A percentile compares a stretch with the other conserved stretches of the same genome.
These are phyloP conservation scores for Lodderomyces pseudojiufengensis DNA, from an alignment of 1,139 yeast genomes.

Conservation along the genomic window DNA sequence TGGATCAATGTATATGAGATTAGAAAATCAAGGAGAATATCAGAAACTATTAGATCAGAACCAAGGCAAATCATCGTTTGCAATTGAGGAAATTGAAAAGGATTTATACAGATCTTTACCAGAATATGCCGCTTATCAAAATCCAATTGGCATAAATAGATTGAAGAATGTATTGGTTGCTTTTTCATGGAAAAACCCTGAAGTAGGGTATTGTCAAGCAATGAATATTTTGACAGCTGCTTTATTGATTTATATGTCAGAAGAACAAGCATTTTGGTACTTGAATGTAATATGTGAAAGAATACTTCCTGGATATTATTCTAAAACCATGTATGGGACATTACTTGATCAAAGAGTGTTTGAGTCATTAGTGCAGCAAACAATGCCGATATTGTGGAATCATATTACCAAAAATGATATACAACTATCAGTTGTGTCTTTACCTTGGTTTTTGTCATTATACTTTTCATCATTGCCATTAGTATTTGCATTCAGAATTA, in stretches of 20 bases:
- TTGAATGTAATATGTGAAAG: slow-evolving; percentile 77
- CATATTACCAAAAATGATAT: slow-evolving; percentile 79
- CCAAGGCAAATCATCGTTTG: slow-evolving; percentile 64
- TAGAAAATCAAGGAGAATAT: slow-evolving; percentile 62
- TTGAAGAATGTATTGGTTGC: slow-evolving; percentile 87
- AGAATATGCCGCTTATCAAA: slow-evolving; percentile 92
- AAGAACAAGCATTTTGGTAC: slow-evolving; percentile 97
- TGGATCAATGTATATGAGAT: slow-evolving; percentile 78
- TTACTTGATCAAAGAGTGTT: slow-evolving; percentile 89
- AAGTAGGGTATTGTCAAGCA: slow-evolving; percentile 97
- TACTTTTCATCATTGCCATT: slow-evolving; percentile 93
- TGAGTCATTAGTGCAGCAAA: slow-evolving; percentile 83
- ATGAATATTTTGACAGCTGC: slow-evolving; percentile 99
- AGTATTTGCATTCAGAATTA: slow-evolving; percentile 85
- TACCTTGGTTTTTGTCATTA: slow-evolving; percentile 94
- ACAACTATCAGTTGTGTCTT: slow-evolving; percentile 88
- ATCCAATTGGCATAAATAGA: slow-evolving; percentile 76
- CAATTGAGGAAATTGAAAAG: slow-evolving; percentile 94
- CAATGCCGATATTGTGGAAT: slow-evolving; percentile 85
- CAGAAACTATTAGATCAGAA: slow-evolving; percentile 54
- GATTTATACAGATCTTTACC: slow-evolving; percentile 93
- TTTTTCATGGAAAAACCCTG: slow-evolving; percentile 96
- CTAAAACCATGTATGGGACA: slow-evolving; percentile 97
- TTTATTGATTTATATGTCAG: slow-evolving; percentile 85
- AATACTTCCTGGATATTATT: slow-evolving; percentile 91